These are phyloP conservation scores for Apiospora koreana DNA, from an alignment of 2,329 filamentous ascomycete species.

Conservation along the genomic window DNA sequence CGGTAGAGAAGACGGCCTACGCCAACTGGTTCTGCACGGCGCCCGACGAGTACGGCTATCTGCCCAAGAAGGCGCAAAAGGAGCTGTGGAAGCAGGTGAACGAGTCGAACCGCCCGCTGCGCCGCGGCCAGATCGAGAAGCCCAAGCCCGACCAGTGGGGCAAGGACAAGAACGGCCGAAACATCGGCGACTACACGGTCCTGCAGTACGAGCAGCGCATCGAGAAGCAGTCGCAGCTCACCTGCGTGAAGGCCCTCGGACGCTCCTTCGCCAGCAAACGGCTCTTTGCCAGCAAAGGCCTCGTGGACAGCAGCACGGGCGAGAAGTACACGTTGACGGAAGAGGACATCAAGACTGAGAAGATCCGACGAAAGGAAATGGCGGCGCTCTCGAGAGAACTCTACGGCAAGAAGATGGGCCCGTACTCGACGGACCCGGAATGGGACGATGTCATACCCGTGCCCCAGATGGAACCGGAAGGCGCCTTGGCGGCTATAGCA, in stretches of 20 bases:
- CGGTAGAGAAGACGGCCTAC: slow-evolving; percentile 51
- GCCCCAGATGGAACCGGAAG: slow-evolving; percentile 78
- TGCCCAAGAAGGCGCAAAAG: slow-evolving; percentile 51
- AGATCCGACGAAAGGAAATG: slow-evolving; percentile 50
- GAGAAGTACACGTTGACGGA: slow-evolving; percentile 24
- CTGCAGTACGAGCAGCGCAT: slow-evolving; percentile 46
- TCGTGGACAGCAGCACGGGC: slow-evolving; percentile 21
- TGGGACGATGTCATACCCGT: slow-evolving; percentile 88
- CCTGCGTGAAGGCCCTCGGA: slow-evolving; percentile 45
- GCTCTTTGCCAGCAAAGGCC: slow-evolving; percentile 27
- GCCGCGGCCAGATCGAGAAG: slow-evolving; percentile 36
- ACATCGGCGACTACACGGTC: slow-evolving; percentile 48
- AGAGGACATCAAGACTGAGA: slow-evolving; percentile 49
- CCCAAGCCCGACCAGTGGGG: slow-evolving; percentile 45
- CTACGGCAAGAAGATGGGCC: slow-evolving; percentile 50
- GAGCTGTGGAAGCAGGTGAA: slow-evolving; percentile 60
- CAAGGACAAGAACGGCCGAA: slow-evolving; percentile 49
- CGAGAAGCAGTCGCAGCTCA: slow-evolving; percentile 43
- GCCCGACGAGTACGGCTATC: slow-evolving; percentile 36
- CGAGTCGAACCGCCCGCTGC: slow-evolving; percentile 52
- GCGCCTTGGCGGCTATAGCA: slow-evolving; percentile 87
- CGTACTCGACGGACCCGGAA: slow-evolving; percentile 66
- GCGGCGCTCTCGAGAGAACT: slow-evolving; percentile 51
- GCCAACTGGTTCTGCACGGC: slow-evolving; percentile 47
- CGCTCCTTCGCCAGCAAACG: slow-evolving; percentile 44